Evolutionary conservation across 371 early-diverging fungal species (phyloP), one percentile per base, ranked within the genome.

Genomic region (Fennellomyces sp.): DNA sequence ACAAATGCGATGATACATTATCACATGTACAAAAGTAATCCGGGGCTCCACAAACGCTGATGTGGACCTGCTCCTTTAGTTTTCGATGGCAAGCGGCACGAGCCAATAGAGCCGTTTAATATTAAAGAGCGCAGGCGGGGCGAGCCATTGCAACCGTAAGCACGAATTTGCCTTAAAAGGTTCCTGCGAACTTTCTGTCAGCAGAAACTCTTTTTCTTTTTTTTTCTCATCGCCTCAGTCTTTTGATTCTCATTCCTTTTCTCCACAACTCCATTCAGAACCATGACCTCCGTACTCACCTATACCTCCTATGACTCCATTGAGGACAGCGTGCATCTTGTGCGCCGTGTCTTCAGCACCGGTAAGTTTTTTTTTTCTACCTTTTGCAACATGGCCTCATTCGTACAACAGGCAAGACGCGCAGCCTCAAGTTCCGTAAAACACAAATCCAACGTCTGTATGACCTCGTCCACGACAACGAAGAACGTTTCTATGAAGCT

Each of bases 371-470:
- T 41, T 23, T 15, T 26, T 19, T 57, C 11, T 29, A 17, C 27
- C 33, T 30, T 23, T 21, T 17, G 31, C 33, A 49, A 11, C 50
- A 15, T 33, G 25, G 10, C 2, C 31, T 6, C 11, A 36, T 26
- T 36, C n/a, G 48, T 21, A 17, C 29, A 6, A 26, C 45, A 76
- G 77, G 77, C 39, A 68, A 69, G 51, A 78, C 90, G 30, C 69
- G 73, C 3, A 69, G 83, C 21, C 51, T 87, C 48, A 65, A 58
- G 15, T 88, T 74, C 72, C 86, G 95, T 60, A 87, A 86, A 52
- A 65, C 74, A 29, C 93, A 94, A 64, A 78, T 95, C 28, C 79
- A 84, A 31, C 81, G 75, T 25, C 63, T 95, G 3, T 85, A 87
- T 66, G 61, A 74, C 11, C 64, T 93, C 31, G 29, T 93, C 33